Evolutionary conservation across 179 eudicot genomes (phyloP), one percentile per base, ranked within the genome.

Genomic region (Heliamphora pulchella): DNA sequence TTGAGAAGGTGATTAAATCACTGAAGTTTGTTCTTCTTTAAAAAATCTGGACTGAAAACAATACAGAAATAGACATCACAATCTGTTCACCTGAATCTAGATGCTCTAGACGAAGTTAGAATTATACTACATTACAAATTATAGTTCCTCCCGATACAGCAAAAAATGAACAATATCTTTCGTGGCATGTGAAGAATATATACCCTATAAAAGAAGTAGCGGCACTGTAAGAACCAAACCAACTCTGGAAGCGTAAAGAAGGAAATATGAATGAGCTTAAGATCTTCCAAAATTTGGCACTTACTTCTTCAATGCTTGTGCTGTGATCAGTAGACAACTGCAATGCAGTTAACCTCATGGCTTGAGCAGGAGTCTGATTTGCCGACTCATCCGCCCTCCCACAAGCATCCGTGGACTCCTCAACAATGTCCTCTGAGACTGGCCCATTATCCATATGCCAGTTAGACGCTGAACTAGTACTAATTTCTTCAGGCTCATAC

Each of bases 291-390:
- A 46, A 53, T 78, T 41, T 20, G 22, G n/a, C 65, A 77, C 94
- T 86, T 90, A 96, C 99, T 86, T 94, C 98, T 87, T 90, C 90
- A 61, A 96, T 83, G 81, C 91, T 94, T 5, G 99, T 96, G 90
- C 98, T 92, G 82, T 96, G 99, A 82, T 96, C 99, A 71, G 92
- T 91, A 18, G 99, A 92, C 78, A 96, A 89, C 84, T 96, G 99
- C 92, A 94, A 85, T 50, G 99, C 97, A 80, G 86, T 81, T 86
- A 94, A 82, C 86, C 86, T 86, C 86, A 84, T 81, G 20, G 79
- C 63, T 67, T 85, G 86, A 71, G 80, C 79, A 75, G 86, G 78
- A 80, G 81, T 81, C 79, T 87, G 90, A 82, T 81, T 71, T 44
- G 65, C 85, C 76, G 76, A 87, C 76, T 79, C 74, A 64, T 74